Conservation (phyloP, 768 basidiomycete genomes). For the Psilocybe sp. region DNA sequence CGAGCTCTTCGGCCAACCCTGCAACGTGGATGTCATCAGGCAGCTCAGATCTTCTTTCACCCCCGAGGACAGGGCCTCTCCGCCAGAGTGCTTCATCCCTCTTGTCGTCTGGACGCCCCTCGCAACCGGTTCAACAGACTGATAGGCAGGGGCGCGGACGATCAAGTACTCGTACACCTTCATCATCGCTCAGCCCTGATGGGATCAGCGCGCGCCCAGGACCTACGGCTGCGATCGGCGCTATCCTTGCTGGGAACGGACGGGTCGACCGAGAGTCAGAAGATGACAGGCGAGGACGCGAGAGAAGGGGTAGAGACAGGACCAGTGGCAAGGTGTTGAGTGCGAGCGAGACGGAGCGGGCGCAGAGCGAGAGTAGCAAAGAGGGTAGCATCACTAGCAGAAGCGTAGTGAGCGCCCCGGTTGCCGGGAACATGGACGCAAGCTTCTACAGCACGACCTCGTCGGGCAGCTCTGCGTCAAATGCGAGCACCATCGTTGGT, state of each 20-base stretch:
- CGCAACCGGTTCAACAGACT: conserved; percentile 10
- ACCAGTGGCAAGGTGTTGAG: conserved; percentile 34
- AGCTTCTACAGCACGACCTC: neutral
- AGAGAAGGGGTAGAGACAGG: conserved; percentile 40
- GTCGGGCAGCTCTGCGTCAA: no score
- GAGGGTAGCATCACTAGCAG: no score
- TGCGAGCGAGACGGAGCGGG: conserved; percentile 30
- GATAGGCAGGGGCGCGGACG: conserved; percentile 44
- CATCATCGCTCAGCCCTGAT: conserved; percentile 36
- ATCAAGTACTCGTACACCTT: conserved; percentile 51
- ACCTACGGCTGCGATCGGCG: conserved; percentile 18
- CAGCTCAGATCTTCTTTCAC: no score
- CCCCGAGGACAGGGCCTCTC: neutral
- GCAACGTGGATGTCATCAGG: no score
- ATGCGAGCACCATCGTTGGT: no score
- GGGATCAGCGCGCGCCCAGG: conserved; percentile 44
- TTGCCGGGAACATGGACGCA: conserved; percentile 7
- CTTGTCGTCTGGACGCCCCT: conserved; percentile 7
- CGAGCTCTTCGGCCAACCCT: neutral
- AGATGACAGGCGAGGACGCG: conserved; percentile 20
- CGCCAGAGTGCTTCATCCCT: conserved; percentile 9
- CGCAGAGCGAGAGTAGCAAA: conserved; percentile 19
- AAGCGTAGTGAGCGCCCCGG: conserved; percentile 35
- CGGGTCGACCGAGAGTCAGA: conserved; percentile 25
- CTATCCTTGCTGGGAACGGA: conserved; percentile 27